Evolutionary conservation across 2,329 filamentous ascomycete species (phyloP).

Genomic region (Calonectria pauciramosa): DNA sequence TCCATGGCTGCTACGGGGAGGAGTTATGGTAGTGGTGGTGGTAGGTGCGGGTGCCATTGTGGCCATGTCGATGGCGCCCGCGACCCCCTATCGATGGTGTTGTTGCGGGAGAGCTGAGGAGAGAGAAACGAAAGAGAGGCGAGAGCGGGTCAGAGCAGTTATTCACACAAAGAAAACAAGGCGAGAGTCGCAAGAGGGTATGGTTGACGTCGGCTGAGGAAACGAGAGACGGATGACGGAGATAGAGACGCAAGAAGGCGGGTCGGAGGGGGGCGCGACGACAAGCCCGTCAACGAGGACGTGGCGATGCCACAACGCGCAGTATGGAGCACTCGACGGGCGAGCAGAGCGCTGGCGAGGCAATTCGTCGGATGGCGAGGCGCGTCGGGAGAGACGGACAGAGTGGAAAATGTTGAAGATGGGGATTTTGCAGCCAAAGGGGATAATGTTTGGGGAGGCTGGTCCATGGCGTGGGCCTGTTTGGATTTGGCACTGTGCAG

Average conservation of each 20-base stretch:
- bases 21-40: conserved; percentile 62
- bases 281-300: conserved; percentile 24
- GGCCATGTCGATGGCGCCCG: conserved; percentile 60
- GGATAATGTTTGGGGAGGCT: conserved; percentile 42
- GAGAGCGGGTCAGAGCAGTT: neutral
- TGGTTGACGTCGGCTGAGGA: neutral
- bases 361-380: conserved; percentile 38
- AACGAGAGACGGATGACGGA: conserved; percentile 15
- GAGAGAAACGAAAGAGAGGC: conserved; percentile 6
- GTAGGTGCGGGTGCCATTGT: conserved; percentile 65
- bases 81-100: conserved; percentile 41
- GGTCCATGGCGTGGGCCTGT: conserved; percentile 28
- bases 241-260: conserved; percentile 24
- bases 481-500: conserved; percentile 39
- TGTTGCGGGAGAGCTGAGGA: neutral
- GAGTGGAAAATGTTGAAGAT: conserved; percentile 37
- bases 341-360: conserved; percentile 33
- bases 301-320: conserved; percentile 23
- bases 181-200: neutral
- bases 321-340: conserved; percentile 25
- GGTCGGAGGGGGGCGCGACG: conserved; percentile 30
- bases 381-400: conserved; percentile 37
- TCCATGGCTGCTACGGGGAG: conserved; percentile 64
- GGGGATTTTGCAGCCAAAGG: conserved; percentile 36
- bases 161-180: conserved; percentile 1